A percentile compares a stretch with the other conserved stretches of the same genome.
Evolutionary conservation across 306 rosid genomes (phyloP).

Genomic region (Glycine tomentella): DNA sequence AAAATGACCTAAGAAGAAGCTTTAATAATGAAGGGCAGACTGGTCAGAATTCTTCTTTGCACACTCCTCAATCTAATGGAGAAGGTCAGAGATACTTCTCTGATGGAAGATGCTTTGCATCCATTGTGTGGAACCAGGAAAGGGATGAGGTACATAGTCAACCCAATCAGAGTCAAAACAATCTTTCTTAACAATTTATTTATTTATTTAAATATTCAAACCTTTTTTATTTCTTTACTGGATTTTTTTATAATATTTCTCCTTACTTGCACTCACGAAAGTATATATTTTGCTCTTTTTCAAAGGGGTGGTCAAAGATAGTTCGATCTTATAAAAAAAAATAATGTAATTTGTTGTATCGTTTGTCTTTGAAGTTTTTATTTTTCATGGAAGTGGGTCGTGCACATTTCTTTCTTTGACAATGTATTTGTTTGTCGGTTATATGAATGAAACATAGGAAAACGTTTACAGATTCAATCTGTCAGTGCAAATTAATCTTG

Average conservation of each 20-base stretch:
- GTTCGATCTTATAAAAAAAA: constrained; percentile 33
- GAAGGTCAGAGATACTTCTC: constrained; percentile 55
- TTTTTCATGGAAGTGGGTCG: neutral
- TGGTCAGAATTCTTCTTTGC: constrained; percentile 51
- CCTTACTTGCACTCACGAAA: neutral
- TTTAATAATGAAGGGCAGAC: constrained; percentile 49
- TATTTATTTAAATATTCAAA: neutral
- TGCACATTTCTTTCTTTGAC: constrained; percentile 34
- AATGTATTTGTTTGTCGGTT: constrained; percentile 44
- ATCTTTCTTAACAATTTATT: constrained; percentile 37
- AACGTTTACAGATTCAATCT: neutral
- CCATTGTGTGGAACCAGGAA: constrained; percentile 58
- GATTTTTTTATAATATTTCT: constrained; percentile 1
- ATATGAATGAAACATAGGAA: constrained; percentile 32
- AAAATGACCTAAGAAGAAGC: constrained; percentile 48
- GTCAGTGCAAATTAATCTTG: no score
- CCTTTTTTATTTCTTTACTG: neutral
- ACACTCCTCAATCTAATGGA: constrained; percentile 50
- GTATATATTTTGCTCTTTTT: constrained; percentile 49
- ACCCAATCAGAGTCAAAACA: constrained; percentile 57
- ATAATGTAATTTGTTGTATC: constrained; percentile 45
- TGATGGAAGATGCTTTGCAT: constrained; percentile 53
- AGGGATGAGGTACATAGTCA: constrained; percentile 51
- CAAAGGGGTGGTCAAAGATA: constrained; percentile 39
- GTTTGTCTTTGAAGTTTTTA: constrained; percentile 13